Percentiles rank a stretch among this genome's conserved stretches.
Evolutionary conservation across 208 protist genomes (phyloP).

Genomic region (Balamuthia mandrillaris): DNA sequence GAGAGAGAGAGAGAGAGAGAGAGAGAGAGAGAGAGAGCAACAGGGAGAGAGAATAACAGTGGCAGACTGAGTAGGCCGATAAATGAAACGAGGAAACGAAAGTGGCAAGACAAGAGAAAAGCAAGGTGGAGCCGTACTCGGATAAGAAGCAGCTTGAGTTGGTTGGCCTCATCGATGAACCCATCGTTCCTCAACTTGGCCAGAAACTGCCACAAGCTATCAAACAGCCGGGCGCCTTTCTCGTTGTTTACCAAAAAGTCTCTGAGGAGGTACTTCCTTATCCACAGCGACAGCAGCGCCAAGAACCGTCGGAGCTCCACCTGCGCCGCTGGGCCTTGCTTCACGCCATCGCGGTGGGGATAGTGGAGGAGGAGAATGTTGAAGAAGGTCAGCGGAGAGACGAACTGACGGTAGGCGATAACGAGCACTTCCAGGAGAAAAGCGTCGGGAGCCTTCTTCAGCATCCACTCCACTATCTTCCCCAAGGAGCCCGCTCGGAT

Average conservation of each 20-base stretch:
- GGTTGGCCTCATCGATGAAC: not conserved
- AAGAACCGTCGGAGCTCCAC: not conserved
- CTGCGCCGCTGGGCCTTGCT: not conserved
- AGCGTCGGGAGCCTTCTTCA: not conserved
- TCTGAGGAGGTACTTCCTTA: not conserved
- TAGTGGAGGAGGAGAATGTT: slow-evolving; percentile 20
- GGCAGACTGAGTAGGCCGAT: too few species aligned
- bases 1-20: too few species aligned
- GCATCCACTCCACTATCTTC: slow-evolving; percentile 15
- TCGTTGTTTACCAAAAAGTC: slow-evolving; percentile 29
- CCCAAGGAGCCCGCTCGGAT: not conserved
- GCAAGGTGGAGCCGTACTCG: not conserved
- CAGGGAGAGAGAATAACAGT: too few species aligned
- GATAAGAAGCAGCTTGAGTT: slow-evolving; percentile 2
- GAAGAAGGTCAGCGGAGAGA: slow-evolving; percentile 24
- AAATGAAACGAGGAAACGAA: too few species aligned
- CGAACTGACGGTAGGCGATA: slow-evolving; percentile 16
- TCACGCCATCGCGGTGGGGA: not conserved
- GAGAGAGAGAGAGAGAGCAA: too few species aligned
- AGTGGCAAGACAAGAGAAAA: not conserved
- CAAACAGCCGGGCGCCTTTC: slow-evolving; percentile 9
- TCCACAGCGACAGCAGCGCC: not conserved
- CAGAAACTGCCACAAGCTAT: not conserved
- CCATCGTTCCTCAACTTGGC: not conserved
- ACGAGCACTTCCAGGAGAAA: not conserved